These are phyloP conservation scores for Zanthoxylum bungeanum DNA, from an alignment of 345 rosid genomes.

Conservation along the genomic window DNA sequence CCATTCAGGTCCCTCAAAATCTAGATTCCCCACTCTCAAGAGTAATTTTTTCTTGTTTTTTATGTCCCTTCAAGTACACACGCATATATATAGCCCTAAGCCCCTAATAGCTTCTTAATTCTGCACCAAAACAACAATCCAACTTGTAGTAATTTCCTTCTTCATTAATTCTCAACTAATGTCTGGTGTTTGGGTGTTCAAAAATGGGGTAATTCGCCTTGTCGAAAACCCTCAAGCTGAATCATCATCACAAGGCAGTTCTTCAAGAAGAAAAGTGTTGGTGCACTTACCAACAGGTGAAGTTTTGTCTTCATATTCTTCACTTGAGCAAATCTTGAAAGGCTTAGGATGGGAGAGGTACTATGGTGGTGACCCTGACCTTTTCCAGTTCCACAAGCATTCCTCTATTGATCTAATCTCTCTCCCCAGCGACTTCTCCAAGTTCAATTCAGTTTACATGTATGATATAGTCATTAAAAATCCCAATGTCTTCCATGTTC, in stretches of 20 bases:
- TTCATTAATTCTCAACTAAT: conserved; percentile 21
- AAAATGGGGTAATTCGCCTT: conserved; percentile 69
- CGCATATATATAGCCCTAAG: conserved; percentile 26
- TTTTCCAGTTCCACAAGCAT: conserved; percentile 74
- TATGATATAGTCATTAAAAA: conserved; percentile 84
- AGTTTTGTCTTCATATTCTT: conserved; percentile 55
- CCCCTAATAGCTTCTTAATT: conserved; percentile 23
- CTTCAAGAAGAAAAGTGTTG: conserved; percentile 51
- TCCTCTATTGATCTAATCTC: conserved; percentile 90
- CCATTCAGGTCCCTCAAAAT: conserved; percentile 39
- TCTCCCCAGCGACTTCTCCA: conserved; percentile 81
- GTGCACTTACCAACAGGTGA: conserved; percentile 68
- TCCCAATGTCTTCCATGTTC: conserved; percentile 79
- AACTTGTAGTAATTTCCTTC: not conserved
- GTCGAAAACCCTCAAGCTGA: conserved; percentile 10
- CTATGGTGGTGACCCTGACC: conserved; percentile 51
- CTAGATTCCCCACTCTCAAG: conserved; percentile 33
- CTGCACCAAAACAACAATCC: not conserved
- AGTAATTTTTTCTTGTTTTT: conserved; percentile 23
- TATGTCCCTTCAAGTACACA: conserved; percentile 8
- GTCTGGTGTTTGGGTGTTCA: conserved; percentile 85
- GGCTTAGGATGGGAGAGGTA: conserved; percentile 96
- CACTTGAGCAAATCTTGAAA: conserved; percentile 59
- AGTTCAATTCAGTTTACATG: conserved; percentile 81
- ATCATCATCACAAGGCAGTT: conserved; percentile 47